Evolutionary conservation across 371 early-diverging fungal species (phyloP), one percentile per base, ranked within the genome.

Genomic region (Dichotomocladium elegans): DNA sequence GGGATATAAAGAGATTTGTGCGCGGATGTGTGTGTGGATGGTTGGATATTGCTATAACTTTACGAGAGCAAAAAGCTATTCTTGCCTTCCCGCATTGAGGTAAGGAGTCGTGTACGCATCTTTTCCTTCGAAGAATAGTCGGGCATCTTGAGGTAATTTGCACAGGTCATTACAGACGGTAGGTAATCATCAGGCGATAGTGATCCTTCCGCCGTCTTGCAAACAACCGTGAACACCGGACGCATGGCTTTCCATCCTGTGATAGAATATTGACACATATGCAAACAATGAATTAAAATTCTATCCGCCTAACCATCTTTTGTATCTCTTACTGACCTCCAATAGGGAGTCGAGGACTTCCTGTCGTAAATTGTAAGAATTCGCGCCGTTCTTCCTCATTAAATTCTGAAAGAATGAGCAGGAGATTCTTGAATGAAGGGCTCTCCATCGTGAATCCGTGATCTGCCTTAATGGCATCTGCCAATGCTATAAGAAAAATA

Each of bases 101-200:
- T 77, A 29, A 68, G 58, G 57, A 95, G 77, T 61, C 86, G 69
- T 50, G 72, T 60, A 27, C 61, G 67, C 77, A 93, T 80, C 2
- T 90, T 73, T n/a, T 82, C 87, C 45, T 79, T 72, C 30, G 61
- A 60, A 5, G 90, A 80, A 62, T 95, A 97, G 15, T 84, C 85
- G 11, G 95, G 96, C 65, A 97, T 81, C 72, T 97, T 97, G 47
- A 97, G 78, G 54, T 94, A 94, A 53, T 97, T 94, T 31, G 86
- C 91, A 63, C 98, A 97, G 0, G 98, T 97, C 96, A 96, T 97
- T 22, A 96, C 98, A 15, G 88, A 88, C 7, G 96, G 98, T 54
- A 97, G 63, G 51, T 88, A 92, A 45, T 88, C 87, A 58, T 95
- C 94, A 0, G 93, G 71, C 19, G 66, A 75, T 30, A 85, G 60